Evolutionary conservation across 2,329 filamentous ascomycete genomes (phyloP), one percentile per base, ranked within the genome.

Genomic region (Leptodontidium sp.): DNA sequence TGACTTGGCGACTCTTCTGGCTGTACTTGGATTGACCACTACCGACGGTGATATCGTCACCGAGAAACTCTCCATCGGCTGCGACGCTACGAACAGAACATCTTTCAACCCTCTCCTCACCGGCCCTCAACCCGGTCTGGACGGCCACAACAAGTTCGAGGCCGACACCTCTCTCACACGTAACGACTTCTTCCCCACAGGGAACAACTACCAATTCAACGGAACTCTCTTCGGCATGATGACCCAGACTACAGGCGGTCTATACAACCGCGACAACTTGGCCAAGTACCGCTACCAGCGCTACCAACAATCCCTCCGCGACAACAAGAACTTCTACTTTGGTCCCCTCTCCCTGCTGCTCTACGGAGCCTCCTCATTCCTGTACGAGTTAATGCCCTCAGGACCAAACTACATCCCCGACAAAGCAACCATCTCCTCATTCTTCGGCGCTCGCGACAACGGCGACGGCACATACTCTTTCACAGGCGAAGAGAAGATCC

Each of bases 371-470:
- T 68, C 72, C 26, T 73, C 71, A 0, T 75, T 75, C 63, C 59
- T 75, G 61, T 75, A 74, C 55, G 73, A 74, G 62, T 49, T 74
- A 38, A 72, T 75, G 69, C 72, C 73, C 4, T 73, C 71, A 2
- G 72, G 72, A 58, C 69, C 72, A 1, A 53, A 68, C 17, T 74
- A 71, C 79, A 80, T 59, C 4, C 71, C 73, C 4, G 71, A 75
- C 49, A 65, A 75, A 24, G 63, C 62, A 0, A 74, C 69, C 47
- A 74, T 73, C 58, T 69, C 69, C 11, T 70, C 71, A 4, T 75
- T 75, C 79, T 84, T 83, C 75, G 81, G 81, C 17, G 80, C 82
- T n/a, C 66, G 78, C 21, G 71, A 81, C 64, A 76, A 81, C 35
- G 35, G 64, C 1, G 79, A 80, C 64, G 81, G 81, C 17, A 77